phyloP scores from a whole-genome alignment of 352 stramenopile species.

The Saprolegnia diclina region DNA sequence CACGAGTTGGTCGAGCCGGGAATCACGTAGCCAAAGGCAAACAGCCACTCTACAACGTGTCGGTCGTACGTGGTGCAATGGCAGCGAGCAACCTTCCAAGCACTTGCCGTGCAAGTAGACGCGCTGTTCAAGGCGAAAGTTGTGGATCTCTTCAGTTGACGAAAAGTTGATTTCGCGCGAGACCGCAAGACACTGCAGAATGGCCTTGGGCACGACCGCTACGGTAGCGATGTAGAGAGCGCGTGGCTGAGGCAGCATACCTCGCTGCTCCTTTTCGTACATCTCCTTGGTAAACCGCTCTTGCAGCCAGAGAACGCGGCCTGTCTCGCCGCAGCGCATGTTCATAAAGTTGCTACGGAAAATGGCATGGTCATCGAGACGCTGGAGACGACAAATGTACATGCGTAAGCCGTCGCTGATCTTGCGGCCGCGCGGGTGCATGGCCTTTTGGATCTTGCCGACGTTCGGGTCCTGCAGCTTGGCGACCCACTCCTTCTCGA shows the following conservation, averaged over 20 bases:
- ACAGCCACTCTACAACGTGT: conserved; percentile 85
- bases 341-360: conserved; percentile 84
- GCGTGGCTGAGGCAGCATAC: conserved; percentile 26
- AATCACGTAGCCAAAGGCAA: conserved; percentile 95
- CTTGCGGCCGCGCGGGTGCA: conserved; percentile 49
- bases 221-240: conserved; percentile 5
- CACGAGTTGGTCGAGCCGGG: conserved; percentile 92
- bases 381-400: conserved; percentile 31
- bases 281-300: conserved; percentile 76
- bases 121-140: conserved; percentile 91
- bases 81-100: conserved; percentile 69
- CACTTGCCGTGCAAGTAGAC: conserved; percentile 85
- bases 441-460: conserved; percentile 69
- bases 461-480: conserved; percentile 33
- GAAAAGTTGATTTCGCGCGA: conserved; percentile 94
- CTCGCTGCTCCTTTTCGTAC: conserved; percentile 67
- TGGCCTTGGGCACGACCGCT: conserved; percentile 70
- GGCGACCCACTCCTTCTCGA: conserved; percentile 61
- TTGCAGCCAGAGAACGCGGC: conserved; percentile 77
- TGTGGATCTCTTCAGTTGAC: conserved; percentile 78
- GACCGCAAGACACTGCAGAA: conserved; percentile 87
- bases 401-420: conserved; percentile 74
- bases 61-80: not conserved
- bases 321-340: conserved; percentile 76
- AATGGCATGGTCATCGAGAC: not conserved